Evolutionary conservation across 2,329 filamentous ascomycete genomes (phyloP), one percentile per base, ranked within the genome.

Genomic region (Ceratocystis papillata): DNA sequence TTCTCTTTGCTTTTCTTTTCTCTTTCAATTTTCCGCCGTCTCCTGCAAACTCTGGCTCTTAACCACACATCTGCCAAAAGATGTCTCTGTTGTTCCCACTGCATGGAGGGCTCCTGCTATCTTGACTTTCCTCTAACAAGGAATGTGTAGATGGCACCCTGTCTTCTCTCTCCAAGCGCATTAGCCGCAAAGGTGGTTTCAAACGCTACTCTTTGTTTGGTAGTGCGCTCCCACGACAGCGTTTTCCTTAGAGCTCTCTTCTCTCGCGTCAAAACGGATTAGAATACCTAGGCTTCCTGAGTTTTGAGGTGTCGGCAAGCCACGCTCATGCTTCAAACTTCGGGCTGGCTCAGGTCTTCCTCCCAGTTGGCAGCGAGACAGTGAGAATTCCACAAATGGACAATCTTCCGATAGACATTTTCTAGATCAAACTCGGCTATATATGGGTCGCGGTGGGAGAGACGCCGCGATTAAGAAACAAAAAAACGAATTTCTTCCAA

Each of bases 21-120:
- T 50, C 50, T 61, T 57, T 67, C 68, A 61, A 57, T 68, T 63
- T 53, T 67, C 68, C 22, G 41, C 22, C 25, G 48, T 37, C 33
- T 30, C 17, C 28, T 48, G 46, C 28, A 57, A 6, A 63, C 62
- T 33, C 30, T 41, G 55, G 44, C 37, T 30, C 61, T 37, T 63
- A 57, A 37, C 60, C 63, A 66, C 53, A 64, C 61, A 68, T 41
- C 46, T 62, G 48, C 68, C 63, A 33, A 61, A 25, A 61, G 28
- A 55, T 63, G 65, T 48, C 37, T 37, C 33, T 44, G 48, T 46
- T 15, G 20, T 55, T 41, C 15, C 55, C 50, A 50, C 62, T 33
- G 30, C 45, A 62, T 46, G 30, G 57, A 65, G 30, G 17, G 17
- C 53, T 33, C 53, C 53, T 25, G 53, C 53, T 59, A 33, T 59